A percentile compares a stretch with the other conserved stretches of the same genome.
phyloP scores from a whole-genome alignment of 495 filamentous ascomycete genomes.

The Hypoxylon fuscum region DNA sequence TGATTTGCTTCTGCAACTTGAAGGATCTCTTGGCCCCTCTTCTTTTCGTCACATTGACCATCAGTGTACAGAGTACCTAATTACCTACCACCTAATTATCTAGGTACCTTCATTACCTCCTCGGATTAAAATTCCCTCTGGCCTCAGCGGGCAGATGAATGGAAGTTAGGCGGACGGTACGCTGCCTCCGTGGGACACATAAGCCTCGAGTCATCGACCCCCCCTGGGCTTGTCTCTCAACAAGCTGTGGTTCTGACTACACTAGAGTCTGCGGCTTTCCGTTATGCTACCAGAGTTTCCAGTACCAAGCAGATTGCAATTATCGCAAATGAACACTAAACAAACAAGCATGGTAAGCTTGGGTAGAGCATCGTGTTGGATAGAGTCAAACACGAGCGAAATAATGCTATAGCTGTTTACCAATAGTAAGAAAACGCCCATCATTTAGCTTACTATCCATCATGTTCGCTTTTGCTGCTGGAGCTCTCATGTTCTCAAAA shows the following conservation, averaged over 20 bases:
- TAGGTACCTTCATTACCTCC: no score
- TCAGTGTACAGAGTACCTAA: not conserved
- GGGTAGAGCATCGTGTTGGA: constrained; percentile 10
- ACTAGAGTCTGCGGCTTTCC: constrained; percentile 38
- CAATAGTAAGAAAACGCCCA: constrained; percentile 11
- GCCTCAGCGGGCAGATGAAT: no score
- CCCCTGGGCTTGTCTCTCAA: constrained; percentile 36
- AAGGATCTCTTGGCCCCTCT: constrained; percentile 3
- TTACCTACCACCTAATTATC: no score
- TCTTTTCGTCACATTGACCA: constrained; percentile 3
- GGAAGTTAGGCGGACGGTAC: constrained; percentile 26
- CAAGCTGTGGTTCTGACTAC: constrained; percentile 39
- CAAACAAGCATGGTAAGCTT: constrained; percentile 29
- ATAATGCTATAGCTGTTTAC: not conserved
- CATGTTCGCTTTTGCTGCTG: constrained; percentile 11
- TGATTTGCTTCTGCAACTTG: constrained; percentile 14
- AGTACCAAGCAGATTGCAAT: constrained; percentile 38
- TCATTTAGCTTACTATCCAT: constrained; percentile 13
- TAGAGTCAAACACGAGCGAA: constrained; percentile 3
- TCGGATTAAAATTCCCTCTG: constrained; percentile 7
- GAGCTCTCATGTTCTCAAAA: constrained; percentile 5
- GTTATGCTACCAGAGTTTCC: constrained; percentile 30
- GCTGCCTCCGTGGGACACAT: constrained; percentile 35
- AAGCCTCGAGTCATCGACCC: constrained; percentile 44
- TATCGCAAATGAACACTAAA: constrained; percentile 24